phyloP scores from a whole-genome alignment of 2,329 filamentous ascomycete genomes.

The Colletotrichum theobromicola region DNA sequence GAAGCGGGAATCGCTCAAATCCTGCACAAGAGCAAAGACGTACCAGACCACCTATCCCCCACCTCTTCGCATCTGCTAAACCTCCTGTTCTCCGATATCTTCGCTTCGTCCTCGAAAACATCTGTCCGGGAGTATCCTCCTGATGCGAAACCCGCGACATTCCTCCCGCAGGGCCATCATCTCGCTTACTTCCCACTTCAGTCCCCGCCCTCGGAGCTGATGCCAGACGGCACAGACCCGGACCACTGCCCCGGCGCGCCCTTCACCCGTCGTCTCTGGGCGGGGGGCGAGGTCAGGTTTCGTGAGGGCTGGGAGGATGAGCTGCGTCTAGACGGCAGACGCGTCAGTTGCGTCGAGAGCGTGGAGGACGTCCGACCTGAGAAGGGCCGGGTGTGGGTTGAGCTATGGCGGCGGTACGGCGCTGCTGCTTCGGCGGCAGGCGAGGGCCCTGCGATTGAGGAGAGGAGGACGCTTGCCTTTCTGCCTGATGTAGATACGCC shows the following conservation, averaged over 20 bases:
- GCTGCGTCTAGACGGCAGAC: constrained; percentile 43
- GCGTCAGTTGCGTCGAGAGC: constrained; percentile 50
- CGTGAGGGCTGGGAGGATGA: constrained; percentile 30
- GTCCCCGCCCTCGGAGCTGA: constrained; percentile 64
- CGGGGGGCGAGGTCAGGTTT: constrained; percentile 75
- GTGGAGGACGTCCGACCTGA: constrained; percentile 42
- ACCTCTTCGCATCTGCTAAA: constrained; percentile 70
- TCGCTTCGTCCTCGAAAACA: constrained; percentile 37
- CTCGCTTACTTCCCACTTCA: constrained; percentile 86
- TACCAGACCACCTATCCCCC: constrained; percentile 55
- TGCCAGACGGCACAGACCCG: constrained; percentile 84
- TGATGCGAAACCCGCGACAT: not conserved
- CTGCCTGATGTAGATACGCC: constrained; percentile 38
- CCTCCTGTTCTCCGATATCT: constrained; percentile 62
- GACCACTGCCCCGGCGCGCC: constrained; percentile 76
- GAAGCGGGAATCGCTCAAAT: constrained; percentile 4
- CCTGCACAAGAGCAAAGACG: constrained; percentile 32
- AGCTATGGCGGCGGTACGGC: constrained; percentile 53
- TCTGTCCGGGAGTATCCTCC: constrained; percentile 15
- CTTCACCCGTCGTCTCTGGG: constrained; percentile 86
- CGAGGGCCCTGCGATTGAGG: constrained; percentile 40
- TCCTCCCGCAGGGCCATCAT: constrained; percentile 74
- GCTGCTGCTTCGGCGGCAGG: constrained; percentile 18
- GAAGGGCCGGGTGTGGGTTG: constrained; percentile 51
- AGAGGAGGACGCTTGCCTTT: constrained; percentile 59